Percentiles rank a stretch among this genome's conserved stretches.
These are phyloP conservation scores for Sugiyamaella japonica DNA, from an alignment of 1,139 yeast species.

Conservation along the genomic window DNA sequence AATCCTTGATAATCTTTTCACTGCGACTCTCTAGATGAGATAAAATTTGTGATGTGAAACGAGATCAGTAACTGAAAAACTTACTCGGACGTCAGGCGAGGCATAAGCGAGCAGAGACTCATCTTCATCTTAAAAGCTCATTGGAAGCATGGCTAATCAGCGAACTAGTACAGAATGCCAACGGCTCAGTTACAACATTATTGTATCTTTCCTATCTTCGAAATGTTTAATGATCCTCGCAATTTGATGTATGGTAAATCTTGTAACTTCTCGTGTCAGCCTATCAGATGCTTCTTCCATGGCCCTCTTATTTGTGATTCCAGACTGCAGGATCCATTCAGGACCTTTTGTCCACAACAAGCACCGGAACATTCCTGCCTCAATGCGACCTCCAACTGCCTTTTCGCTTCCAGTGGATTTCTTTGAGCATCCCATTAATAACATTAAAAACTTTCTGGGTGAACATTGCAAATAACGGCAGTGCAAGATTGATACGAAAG, in stretches of 20 bases:
- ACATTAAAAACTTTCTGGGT: too few relatives aligned
- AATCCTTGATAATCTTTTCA: too few relatives aligned
- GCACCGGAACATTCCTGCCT: constrained; percentile 60
- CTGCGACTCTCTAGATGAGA: too few relatives aligned
- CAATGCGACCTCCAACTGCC: background rate
- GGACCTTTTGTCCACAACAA: constrained; percentile 81
- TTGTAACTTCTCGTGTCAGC: constrained; percentile 60
- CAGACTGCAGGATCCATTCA: constrained; percentile 60
- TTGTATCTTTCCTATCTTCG: constrained; percentile 78
- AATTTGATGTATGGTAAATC: constrained; percentile 84
- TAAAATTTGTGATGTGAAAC: too few relatives aligned
- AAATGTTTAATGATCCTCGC: constrained; percentile 80
- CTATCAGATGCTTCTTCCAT: constrained; percentile 49
- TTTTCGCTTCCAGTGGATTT: constrained; percentile 42
- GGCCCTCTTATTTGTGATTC: constrained; percentile 42
- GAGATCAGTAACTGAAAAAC: too few relatives aligned
- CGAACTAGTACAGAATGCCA: constrained; percentile 59
- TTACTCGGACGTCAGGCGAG: too few relatives aligned
- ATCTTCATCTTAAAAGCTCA: too few relatives aligned
- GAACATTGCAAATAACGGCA: too few relatives aligned
- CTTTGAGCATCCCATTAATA: too few relatives aligned
- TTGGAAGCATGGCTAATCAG: too few relatives aligned
- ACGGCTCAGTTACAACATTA: constrained; percentile 76
- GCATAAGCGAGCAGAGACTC: too few relatives aligned
- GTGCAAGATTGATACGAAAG: too few relatives aligned